Conservation (phyloP, 1,284 basidiomycete species). For the Boletellus deceptivus region DNA sequence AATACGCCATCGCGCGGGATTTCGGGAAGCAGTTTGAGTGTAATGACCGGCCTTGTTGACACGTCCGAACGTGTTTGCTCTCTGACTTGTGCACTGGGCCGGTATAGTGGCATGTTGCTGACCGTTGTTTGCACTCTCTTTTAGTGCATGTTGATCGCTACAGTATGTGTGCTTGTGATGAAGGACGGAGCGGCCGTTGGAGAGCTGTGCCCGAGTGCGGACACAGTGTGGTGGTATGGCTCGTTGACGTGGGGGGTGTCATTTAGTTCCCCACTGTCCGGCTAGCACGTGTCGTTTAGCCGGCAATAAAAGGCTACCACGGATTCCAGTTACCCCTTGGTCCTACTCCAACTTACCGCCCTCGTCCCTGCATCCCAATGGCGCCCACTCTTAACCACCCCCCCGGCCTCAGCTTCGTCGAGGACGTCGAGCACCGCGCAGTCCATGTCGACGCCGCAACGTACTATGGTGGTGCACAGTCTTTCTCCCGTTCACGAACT, state of each 20-base stretch:
- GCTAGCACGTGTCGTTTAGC: constrained; percentile 10
- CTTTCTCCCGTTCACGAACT: constrained; percentile 76
- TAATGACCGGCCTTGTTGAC: constrained; percentile 16
- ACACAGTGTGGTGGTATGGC: not conserved
- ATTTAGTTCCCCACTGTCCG: not conserved
- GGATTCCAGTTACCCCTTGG: constrained; percentile 17
- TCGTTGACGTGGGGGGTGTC: not conserved
- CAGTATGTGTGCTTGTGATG: too few species aligned
- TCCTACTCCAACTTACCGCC: constrained; percentile 1
- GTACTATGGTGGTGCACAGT: constrained; percentile 79
- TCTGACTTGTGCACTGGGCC: constrained; percentile 15
- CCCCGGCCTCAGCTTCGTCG: constrained; percentile 61
- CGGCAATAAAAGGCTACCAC: constrained; percentile 19
- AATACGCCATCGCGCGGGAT: constrained; percentile 15
- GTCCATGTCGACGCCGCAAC: constrained; percentile 71
- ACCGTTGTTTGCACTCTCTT: not conserved
- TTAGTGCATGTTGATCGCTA: too few species aligned
- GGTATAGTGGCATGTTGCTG: constrained; percentile 3
- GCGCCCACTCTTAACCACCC: constrained; percentile 57
- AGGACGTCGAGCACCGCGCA: constrained; percentile 53
- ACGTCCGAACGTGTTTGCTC: constrained; percentile 11
- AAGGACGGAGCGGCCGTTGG: not conserved
- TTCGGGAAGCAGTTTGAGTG: constrained; percentile 28
- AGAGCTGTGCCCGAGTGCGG: not conserved
- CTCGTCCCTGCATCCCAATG: constrained; percentile 26